Evolutionary conservation across 192 early-diverging fungal genomes (phyloP).

Genomic region (Podila verticillata): DNA sequence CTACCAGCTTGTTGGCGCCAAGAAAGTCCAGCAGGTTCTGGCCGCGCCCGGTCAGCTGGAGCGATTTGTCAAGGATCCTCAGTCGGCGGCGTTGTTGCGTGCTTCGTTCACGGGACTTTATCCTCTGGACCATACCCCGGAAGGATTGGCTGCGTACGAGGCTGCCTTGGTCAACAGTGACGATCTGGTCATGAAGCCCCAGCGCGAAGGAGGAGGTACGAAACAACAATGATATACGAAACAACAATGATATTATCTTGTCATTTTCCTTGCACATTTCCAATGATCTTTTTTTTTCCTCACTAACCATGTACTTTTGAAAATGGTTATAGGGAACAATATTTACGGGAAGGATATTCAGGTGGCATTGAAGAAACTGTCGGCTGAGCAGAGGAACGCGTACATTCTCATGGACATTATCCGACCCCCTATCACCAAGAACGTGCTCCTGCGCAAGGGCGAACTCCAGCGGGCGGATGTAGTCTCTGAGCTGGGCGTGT

Average conservation of each 20-base stretch:
- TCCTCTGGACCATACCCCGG: constrained; percentile 77
- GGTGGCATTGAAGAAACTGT: constrained; percentile 58
- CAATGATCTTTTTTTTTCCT: too few species aligned
- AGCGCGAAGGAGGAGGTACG: constrained; percentile 92
- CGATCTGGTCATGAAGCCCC: constrained; percentile 92
- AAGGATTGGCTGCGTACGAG: constrained; percentile 73
- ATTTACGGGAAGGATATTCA: constrained; percentile 90
- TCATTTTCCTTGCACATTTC: too few species aligned
- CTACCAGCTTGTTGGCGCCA: constrained; percentile 94
- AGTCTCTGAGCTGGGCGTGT: constrained; percentile 94
- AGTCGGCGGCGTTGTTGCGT: constrained; percentile 63
- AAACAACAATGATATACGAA: too few species aligned
- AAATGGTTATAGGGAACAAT: constrained; percentile 76
- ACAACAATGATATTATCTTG: too few species aligned
- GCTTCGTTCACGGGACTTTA: constrained; percentile 91
- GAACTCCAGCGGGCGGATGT: constrained; percentile 75
- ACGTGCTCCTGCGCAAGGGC: constrained; percentile 83
- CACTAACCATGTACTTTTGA: background rate
- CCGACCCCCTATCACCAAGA: constrained; percentile 75
- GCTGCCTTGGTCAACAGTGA: constrained; percentile 71
- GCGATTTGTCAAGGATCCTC: constrained; percentile 67
- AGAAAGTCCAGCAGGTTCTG: constrained; percentile 96
- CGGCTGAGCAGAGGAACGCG: constrained; percentile 74
- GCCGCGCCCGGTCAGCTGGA: constrained; percentile 84
- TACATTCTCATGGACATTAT: constrained; percentile 99